Evolutionary conservation across 1,284 basidiomycete genomes (phyloP).

Genomic region (Pseudozyma flocculosa): DNA sequence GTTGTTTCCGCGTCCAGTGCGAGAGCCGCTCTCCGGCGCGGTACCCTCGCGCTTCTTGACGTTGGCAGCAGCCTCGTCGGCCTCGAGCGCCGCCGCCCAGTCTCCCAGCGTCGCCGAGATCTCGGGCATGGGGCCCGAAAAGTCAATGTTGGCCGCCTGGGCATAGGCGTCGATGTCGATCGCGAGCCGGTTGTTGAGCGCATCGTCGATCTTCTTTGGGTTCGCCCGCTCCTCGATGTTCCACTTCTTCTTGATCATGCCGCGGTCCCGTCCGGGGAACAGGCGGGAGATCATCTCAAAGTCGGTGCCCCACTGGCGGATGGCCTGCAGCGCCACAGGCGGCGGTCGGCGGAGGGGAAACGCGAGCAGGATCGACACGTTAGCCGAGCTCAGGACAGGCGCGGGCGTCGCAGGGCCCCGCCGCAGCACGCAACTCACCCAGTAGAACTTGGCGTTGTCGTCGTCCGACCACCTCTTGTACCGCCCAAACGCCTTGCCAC

Average conservation of each 20-base stretch:
- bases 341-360: not conserved
- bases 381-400: too few species aligned
- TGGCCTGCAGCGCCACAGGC: conserved; percentile 63
- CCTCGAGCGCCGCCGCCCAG: conserved; percentile 21
- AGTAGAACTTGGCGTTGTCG: conserved; percentile 81
- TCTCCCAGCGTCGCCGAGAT: conserved; percentile 38
- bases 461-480: conserved; percentile 77
- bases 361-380: too few species aligned
- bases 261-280: conserved; percentile 79
- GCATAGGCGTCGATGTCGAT: conserved; percentile 54
- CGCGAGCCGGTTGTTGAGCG: conserved; percentile 43
- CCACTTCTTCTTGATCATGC: conserved; percentile 87
- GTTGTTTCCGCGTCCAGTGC: too few species aligned
- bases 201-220: conserved; percentile 57
- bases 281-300: conserved; percentile 85
- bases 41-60: conserved; percentile 20
- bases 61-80: conserved; percentile 14
- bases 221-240: conserved; percentile 81
- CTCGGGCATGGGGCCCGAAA: conserved; percentile 51
- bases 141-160: conserved; percentile 48
- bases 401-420: too few species aligned
- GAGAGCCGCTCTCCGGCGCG: conserved; percentile 12
- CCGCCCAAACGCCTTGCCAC: conserved; percentile 66
- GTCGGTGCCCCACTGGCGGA: conserved; percentile 84
- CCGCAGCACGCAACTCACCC: conserved; percentile 62